These are phyloP conservation scores for Corrigiola litoralis DNA, from an alignment of 179 eudicot species.

Conservation along the genomic window DNA sequence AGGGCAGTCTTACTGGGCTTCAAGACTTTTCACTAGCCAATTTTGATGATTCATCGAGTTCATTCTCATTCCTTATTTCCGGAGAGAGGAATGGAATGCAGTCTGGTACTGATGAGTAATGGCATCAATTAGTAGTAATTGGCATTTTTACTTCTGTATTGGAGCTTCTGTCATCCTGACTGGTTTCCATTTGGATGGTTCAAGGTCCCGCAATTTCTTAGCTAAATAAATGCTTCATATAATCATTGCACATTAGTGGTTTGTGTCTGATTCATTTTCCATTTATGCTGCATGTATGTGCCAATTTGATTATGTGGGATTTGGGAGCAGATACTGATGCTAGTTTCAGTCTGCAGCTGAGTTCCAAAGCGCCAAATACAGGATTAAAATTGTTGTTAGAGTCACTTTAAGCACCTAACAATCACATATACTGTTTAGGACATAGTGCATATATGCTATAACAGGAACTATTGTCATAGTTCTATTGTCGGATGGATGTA, in stretches of 20 bases:
- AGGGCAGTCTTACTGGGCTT: slow-evolving; percentile 49
- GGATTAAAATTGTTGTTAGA: too few relatives aligned
- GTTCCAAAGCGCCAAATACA: too few relatives aligned
- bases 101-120: slow-evolving; percentile 34
- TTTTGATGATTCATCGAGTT: slow-evolving; percentile 69
- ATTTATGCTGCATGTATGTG: too few relatives aligned
- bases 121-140: slow-evolving; percentile 37
- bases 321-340: too few relatives aligned
- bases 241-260: slow-evolving; percentile 22
- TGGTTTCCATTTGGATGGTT: slow-evolving; percentile 20
- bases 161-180: slow-evolving; percentile 13
- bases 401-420: too few relatives aligned
- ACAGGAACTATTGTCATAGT: too few relatives aligned
- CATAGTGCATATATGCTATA: too few relatives aligned
- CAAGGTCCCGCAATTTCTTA: slow-evolving; percentile 34
- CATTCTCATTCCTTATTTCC: slow-evolving; percentile 61
- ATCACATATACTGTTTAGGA: too few relatives aligned
- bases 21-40: slow-evolving; percentile 56
- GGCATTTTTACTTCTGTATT: slow-evolving; percentile 3
- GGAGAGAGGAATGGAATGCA: slow-evolving; percentile 50
- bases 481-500: too few relatives aligned
- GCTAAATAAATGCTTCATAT: slow-evolving; percentile 32
- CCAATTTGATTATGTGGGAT: too few relatives aligned
- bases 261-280: slow-evolving; percentile 3
- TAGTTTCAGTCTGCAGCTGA: too few relatives aligned